Evolutionary conservation across 148 eudicot species (phyloP), one percentile per base, ranked within the genome.

Genomic region (Vaccinium darrowii): DNA sequence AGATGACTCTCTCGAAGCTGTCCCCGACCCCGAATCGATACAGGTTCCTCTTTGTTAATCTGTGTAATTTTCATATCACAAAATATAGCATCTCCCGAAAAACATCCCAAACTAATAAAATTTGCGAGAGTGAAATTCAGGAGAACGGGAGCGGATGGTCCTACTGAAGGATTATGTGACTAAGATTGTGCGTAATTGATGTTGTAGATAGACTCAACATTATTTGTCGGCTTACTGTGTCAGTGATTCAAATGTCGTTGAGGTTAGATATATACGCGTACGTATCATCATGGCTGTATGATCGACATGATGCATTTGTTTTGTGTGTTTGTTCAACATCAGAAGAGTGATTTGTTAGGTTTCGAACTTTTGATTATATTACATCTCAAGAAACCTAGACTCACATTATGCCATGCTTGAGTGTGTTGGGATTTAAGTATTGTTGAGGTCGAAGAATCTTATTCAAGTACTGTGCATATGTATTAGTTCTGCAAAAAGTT

Each of bases 1-100:
- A 80, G 91, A 89, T 72, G 89, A 84, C 81, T 78, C 87, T 50
- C 86, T 74, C 43, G 85, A 91, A 84, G 86, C 87, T 84, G 88
- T 87, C 10, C 81, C 89, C 16, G 54, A 51, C 33, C 86, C 88
- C 50, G 87, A 93, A 79, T 85, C 84, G 47, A 84, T 82, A 53
- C 91, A 92, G 97, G 95, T 92, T 23, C n/a, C 23, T 62, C 53
- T 80, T 16, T 52, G 6, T 43, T 21, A 9, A 9, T 50, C 16
- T 51, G 7, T 75, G 2, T 77, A 53, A n/a, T 36, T 36, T 36
- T 36, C 39, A 36, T 36, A 36, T 36, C 39, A 36, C 39, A 36
- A 36, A 36, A 36, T 36, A 36, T 36, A 36, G 47, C 47, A 43
- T 43, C 47, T 43, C 6, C 47, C 47, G 39, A 43, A 43, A 43